Evolutionary conservation across 805 yeast genomes (phyloP).

Genomic region (Myxozyma geophila): DNA sequence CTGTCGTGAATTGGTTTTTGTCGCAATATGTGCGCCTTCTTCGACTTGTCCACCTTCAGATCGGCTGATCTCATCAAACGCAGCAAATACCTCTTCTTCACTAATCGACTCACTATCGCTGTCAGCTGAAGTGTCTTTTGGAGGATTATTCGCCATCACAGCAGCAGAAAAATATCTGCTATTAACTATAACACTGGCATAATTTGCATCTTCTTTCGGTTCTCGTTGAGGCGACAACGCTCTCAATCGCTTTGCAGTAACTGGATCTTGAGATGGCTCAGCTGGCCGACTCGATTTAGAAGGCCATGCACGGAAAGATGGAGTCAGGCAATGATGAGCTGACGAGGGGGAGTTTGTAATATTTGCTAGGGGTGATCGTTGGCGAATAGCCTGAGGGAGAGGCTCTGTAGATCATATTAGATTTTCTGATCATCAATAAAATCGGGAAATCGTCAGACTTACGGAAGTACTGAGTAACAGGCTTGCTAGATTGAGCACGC

Average conservation of each 20-base stretch:
- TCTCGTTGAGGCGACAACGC: neutral
- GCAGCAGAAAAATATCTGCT: constrained; percentile 10
- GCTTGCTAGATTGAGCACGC: neutral
- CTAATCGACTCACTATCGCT: neutral
- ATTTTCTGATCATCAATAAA: neutral
- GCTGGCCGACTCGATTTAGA: neutral
- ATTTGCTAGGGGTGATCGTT: neutral
- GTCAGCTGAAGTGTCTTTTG: neutral
- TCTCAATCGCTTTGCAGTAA: neutral
- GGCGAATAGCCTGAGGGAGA: neutral
- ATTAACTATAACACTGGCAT: neutral
- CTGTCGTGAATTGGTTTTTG: neutral
- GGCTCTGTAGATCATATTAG: neutral
- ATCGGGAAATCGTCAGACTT: neutral
- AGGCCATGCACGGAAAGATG: neutral
- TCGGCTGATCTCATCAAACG: neutral
- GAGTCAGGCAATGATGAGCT: neutral
- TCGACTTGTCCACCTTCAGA: neutral
- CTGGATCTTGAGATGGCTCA: neutral
- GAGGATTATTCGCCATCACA: neutral
- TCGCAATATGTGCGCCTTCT: neutral
- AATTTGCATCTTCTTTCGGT: neutral
- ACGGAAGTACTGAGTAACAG: constrained; percentile 1
- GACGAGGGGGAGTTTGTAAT: neutral
- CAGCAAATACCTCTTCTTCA: neutral